Evolutionary conservation across 148 eudicot genomes (phyloP).

Genomic region (Euryodendron excelsum): DNA sequence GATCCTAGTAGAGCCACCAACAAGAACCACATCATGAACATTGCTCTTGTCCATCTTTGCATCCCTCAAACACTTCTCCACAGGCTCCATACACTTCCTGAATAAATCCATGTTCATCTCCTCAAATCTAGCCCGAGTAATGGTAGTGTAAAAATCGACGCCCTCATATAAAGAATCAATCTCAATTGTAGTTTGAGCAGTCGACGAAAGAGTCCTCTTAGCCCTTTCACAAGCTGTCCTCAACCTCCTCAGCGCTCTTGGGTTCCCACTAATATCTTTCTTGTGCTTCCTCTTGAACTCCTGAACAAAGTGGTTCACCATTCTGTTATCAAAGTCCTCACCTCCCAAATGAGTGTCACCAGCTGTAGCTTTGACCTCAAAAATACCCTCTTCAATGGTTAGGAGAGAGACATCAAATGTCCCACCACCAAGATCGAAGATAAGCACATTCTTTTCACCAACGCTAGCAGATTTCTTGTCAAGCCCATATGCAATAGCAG

Average conservation of each 20-base stretch:
- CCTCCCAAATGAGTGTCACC: background rate
- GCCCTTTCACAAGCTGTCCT: background rate
- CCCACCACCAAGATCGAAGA: background rate
- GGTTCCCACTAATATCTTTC: background rate
- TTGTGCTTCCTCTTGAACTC: background rate
- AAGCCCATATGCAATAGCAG: background rate
- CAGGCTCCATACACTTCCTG: slow-evolving; percentile 3
- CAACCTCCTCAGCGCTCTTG: slow-evolving; percentile 1
- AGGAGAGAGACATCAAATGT: background rate
- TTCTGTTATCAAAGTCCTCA: no score
- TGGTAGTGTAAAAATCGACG: background rate
- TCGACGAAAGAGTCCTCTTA: background rate
- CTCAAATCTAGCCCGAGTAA: slow-evolving; percentile 2
- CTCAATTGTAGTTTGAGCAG: background rate
- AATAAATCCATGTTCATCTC: background rate
- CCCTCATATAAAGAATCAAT: background rate
- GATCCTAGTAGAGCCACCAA: slow-evolving; percentile 4
- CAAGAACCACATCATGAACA: background rate
- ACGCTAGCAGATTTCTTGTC: background rate
- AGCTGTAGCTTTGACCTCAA: background rate
- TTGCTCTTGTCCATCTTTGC: background rate
- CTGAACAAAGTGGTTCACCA: background rate
- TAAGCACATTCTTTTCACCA: background rate
- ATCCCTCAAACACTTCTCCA: background rate
- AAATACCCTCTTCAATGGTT: background rate